Percentiles rank a stretch among this genome's conserved stretches.
Evolutionary conservation across 805 yeast species (phyloP).

Genomic region (Candida boidinii): DNA sequence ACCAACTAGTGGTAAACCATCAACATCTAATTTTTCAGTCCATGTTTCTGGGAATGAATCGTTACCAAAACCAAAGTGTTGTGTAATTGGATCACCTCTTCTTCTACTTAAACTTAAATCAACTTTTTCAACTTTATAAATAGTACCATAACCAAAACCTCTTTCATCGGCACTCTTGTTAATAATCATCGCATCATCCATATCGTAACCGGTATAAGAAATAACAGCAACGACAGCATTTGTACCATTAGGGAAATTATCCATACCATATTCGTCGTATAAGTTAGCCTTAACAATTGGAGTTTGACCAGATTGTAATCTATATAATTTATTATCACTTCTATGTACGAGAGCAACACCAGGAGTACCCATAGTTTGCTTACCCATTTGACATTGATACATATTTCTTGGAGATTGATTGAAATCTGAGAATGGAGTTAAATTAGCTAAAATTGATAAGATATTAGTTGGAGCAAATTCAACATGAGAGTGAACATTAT

Average conservation of each 20-base stretch:
- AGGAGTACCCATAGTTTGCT: slow-evolving; percentile 99
- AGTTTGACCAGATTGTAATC: slow-evolving; percentile 91
- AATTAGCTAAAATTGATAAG: slow-evolving; percentile 86
- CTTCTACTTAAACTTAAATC: slow-evolving; percentile 72
- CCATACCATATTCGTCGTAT: slow-evolving; percentile 96
- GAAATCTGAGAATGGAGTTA: slow-evolving; percentile 97
- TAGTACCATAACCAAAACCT: slow-evolving; percentile 96
- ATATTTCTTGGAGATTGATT: slow-evolving; percentile 99
- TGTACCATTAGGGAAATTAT: slow-evolving; percentile 96
- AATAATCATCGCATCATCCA: slow-evolving; percentile 99
- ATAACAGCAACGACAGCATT: slow-evolving; percentile 98
- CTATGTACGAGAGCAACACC: slow-evolving; percentile 91
- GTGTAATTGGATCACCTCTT: slow-evolving; percentile 90
- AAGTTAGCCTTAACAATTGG: slow-evolving; percentile 92
- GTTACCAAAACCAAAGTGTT: slow-evolving; percentile 88
- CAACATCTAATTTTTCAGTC: slow-evolving; percentile 81
- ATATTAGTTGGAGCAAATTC: slow-evolving; percentile 94
- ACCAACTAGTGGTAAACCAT: slow-evolving; percentile 90
- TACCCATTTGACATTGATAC: slow-evolving; percentile 99
- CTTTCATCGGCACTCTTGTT: slow-evolving; percentile 97
- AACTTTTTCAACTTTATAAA: slow-evolving; percentile 88
- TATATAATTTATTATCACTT: slow-evolving; percentile 89
- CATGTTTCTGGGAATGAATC: slow-evolving; percentile 91
- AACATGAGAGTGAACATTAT: slow-evolving; percentile 80
- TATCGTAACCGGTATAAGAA: slow-evolving; percentile 98